Evolutionary conservation across 306 rosid species (phyloP).

Genomic region (Trichosanthes truncata): DNA sequence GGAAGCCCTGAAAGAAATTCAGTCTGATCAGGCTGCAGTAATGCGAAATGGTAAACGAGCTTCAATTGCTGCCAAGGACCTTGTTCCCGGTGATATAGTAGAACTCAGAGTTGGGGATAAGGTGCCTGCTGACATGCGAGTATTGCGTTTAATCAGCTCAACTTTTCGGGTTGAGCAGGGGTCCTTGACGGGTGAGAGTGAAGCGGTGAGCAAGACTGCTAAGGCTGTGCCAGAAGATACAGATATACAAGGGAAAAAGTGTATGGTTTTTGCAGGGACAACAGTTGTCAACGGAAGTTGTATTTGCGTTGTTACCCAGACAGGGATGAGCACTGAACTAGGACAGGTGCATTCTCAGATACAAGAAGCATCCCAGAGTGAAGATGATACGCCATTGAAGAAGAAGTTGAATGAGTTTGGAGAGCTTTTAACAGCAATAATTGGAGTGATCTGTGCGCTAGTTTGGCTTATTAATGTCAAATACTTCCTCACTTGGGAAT

Average conservation of each 20-base stretch:
- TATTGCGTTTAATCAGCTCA: conserved; percentile 28
- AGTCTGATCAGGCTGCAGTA: conserved; percentile 70
- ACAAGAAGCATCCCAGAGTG: conserved; percentile 40
- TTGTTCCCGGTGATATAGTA: conserved; percentile 63
- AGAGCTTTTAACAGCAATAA: conserved; percentile 29
- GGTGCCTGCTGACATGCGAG: conserved; percentile 43
- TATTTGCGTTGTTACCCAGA: conserved; percentile 48
- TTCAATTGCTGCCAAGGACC: conserved; percentile 62
- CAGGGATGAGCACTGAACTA: conserved; percentile 50
- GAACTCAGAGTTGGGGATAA: conserved; percentile 41
- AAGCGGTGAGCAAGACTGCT: conserved; percentile 36
- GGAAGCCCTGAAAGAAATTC: conserved; percentile 88
- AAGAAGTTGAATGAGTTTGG: conserved; percentile 45
- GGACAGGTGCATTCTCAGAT: conserved; percentile 58
- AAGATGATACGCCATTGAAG: conserved; percentile 61
- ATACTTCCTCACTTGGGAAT: conserved; percentile 42
- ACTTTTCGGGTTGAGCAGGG: conserved; percentile 43
- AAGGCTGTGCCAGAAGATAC: conserved; percentile 30
- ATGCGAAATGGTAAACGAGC: conserved; percentile 34
- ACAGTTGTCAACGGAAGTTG: conserved; percentile 56
- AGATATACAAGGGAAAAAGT: conserved; percentile 36
- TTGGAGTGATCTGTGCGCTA: conserved; percentile 33
- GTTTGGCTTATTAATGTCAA: conserved; percentile 45
- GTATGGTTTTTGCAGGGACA: conserved; percentile 43
- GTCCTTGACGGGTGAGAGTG: conserved; percentile 45